Percentiles rank a stretch among this genome's conserved stretches.
These are phyloP conservation scores for Lyophyllum semitale DNA, from an alignment of 768 basidiomycete genomes.

Conservation along the genomic window DNA sequence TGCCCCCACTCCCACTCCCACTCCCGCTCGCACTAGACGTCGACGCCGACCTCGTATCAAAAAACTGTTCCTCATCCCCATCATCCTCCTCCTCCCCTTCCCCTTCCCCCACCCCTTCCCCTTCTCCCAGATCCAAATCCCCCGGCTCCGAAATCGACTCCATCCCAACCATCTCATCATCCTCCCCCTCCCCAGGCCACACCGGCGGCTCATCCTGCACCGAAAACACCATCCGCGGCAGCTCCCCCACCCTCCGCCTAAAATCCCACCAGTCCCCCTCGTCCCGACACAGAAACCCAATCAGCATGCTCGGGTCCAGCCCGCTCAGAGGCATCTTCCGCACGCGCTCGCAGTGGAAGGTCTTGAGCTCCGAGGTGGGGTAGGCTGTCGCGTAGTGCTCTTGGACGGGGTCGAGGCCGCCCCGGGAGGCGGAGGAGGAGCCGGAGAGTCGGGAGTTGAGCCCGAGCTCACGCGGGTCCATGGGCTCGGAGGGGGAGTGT, in stretches of 20 bases:
- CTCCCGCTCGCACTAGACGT: slow-evolving; percentile 43
- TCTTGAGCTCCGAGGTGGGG: slow-evolving; percentile 68
- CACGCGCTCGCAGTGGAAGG: slow-evolving; percentile 96
- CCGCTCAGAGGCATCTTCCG: slow-evolving; percentile 91
- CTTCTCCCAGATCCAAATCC: slow-evolving; percentile 39
- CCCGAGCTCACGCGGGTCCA: slow-evolving; percentile 20
- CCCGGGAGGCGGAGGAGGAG: not conserved
- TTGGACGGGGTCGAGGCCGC: slow-evolving; percentile 46
- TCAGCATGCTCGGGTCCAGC: slow-evolving; percentile 95
- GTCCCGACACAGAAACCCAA: slow-evolving; percentile 87
- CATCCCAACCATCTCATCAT: slow-evolving; percentile 73
- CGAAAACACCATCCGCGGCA: slow-evolving; percentile 76
- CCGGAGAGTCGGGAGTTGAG: too few relatives aligned
- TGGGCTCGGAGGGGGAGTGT: slow-evolving; percentile 32
- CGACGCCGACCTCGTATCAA: slow-evolving; percentile 49
- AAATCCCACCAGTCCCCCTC: slow-evolving; percentile 88
- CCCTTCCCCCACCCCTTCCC: slow-evolving; percentile 23
- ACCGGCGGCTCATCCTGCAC: slow-evolving; percentile 78
- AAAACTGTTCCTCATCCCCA: slow-evolving; percentile 46
- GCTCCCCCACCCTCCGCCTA: slow-evolving; percentile 64
- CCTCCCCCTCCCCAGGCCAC: slow-evolving; percentile 50
- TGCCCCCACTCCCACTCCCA: slow-evolving; percentile 22
- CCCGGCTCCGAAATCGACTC: slow-evolving; percentile 84
- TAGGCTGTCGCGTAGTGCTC: slow-evolving; percentile 78
- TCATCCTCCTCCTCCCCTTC: slow-evolving; percentile 18